Base-by-base conservation (phyloP, 2,329 filamentous ascomycete genomes). In the Lasiodiplodia sp. region DNA sequence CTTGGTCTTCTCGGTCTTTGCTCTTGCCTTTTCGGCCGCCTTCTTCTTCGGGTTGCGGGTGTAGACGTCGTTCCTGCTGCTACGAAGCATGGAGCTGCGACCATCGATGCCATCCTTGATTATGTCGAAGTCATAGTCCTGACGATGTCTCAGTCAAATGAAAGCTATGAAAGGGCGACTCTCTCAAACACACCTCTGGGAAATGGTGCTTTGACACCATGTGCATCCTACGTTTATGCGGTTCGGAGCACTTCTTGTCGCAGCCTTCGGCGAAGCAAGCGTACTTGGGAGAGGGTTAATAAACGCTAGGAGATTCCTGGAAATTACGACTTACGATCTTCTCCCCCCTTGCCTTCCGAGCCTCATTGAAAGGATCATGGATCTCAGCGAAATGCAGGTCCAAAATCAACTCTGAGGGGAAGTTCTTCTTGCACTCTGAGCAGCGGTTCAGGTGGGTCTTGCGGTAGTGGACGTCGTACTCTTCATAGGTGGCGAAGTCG, bases 171-270 rank as follows among this genome's bases (percentile, higher is more conserved):
- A 18, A 28, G 11, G 21, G 23, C 47, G 40, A 37, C 11, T 31
- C 10, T 6, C 25, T 49, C 12, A 18, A 14, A 51, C 53, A 10
- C 10, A 84, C 83, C 77, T 88, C 89, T 12, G 94, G 95, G 76
- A 96, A 99, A 81, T 91, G 87, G 80, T 99, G 96, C 82, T 97
- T 97, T 83, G 97, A 94, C 72, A 97, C 93, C 72, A 97, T 85
- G 83, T 99, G 95, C 78, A 93, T 88, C 40, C 92, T 87, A 55
- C 96, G 88, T 80, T 97, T 98, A 75, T 92, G 89, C 37, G 91
- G 89, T 4, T 92, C 94, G 67, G 88, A 89, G 81, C 94, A 97
- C 77, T 93, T 90, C 72, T 92, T 88, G 69, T 96, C 92, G 79
- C 96, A 99, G 60, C 86, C 90, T 76, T 97, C 92, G 7, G 97